Base-by-base conservation (phyloP, 106 monocot genomes). In the Phalaenopsis aphrodite region DNA sequence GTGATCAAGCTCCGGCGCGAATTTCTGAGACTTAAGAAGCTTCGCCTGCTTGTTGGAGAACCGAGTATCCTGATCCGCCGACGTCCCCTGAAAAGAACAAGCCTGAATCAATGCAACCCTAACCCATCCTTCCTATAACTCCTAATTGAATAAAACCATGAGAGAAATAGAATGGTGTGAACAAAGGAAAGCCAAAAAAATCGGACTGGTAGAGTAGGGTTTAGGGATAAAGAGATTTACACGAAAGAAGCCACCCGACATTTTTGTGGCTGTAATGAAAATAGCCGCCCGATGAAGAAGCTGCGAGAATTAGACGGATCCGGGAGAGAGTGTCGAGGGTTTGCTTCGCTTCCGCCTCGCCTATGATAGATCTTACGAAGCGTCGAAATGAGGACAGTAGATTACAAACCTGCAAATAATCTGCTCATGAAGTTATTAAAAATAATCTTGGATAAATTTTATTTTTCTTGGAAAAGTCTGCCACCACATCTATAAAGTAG, bases 21-120 rank as follows among this genome's bases (percentile, higher is more conserved):
- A 99, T 48, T 94, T 99, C 84, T 99, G 98, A 11, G 91, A 79
- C 76, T 99, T 99, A 69, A 99, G 89, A 24, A 99, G 89, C 94
- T 99, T 99, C 71, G 98, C 92, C 73, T 98, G 98, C 89, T 98
- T 98, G 87, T 98, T 94, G 56, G 98, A 99, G 92, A 99, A 99
- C 48, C 98, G 87, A 41, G 98, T 94, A 78, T 99, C 98, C 88
- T 99, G 98, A 82, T 98, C 98, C 56, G 94, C 92, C 5, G 98
- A 92, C 21, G 98, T 98, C 0, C 98, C 98, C 98, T 98, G 81
- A 69, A 73, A 75, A 14, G 68, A 2, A 66, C 52, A 37, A 5
- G 55, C 14, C 49, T 36, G 78, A 84, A 61, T 73, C 15, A 19
- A 56, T 21, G 58, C 38, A 81, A 76, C 39, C 81, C 73, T 58